These are phyloP conservation scores for Penicillium sp. DNA, from an alignment of 2,329 filamentous ascomycete genomes.

Conservation along the genomic window DNA sequence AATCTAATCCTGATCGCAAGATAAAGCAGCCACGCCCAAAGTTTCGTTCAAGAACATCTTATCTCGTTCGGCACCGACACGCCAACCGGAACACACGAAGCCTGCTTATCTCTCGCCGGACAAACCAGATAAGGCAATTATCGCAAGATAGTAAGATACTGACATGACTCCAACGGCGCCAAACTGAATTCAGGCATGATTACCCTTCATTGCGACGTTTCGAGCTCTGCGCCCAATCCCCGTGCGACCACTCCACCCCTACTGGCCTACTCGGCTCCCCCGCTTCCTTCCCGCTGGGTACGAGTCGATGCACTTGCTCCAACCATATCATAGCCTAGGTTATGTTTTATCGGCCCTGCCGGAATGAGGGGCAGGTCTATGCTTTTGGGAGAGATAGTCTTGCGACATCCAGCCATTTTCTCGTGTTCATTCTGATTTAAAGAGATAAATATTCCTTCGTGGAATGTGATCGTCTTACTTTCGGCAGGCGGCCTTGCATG, in stretches of 20 bases:
- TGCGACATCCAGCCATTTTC: background rate
- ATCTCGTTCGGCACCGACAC: background rate
- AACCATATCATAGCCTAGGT: background rate
- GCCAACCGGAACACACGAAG: background rate
- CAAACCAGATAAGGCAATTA: background rate
- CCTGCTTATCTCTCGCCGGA: background rate
- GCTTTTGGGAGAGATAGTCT: background rate
- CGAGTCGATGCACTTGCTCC: background rate
- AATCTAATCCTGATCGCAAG: background rate
- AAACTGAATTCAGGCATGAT: background rate
- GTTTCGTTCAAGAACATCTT: background rate
- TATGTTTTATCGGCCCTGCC: background rate
- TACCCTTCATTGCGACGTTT: background rate
- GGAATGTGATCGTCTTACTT: background rate
- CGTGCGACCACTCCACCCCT: background rate
- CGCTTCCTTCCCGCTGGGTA: background rate
- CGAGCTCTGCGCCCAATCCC: too few species aligned
- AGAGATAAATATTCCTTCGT: background rate
- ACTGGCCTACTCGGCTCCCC: background rate
- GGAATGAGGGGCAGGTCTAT: background rate
- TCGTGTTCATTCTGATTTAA: background rate
- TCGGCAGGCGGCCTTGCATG: background rate
- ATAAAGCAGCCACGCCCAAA: background rate
- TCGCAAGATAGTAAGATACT: background rate
- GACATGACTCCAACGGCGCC: background rate